These are phyloP conservation scores for Penicillium palitans DNA, from an alignment of 2,329 filamentous ascomycete genomes.

Conservation along the genomic window DNA sequence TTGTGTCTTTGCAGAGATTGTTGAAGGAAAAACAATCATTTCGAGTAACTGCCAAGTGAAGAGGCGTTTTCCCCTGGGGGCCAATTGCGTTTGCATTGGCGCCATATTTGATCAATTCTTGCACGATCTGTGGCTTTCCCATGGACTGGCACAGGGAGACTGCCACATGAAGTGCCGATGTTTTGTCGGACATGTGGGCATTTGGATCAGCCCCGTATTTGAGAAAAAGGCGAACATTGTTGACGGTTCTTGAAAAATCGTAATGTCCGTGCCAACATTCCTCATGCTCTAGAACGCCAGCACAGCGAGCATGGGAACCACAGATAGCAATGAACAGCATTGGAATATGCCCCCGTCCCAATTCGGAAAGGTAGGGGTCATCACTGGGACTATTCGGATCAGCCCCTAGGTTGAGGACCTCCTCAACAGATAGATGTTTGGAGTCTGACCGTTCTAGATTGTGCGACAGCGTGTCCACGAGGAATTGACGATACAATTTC, in stretches of 20 bases:
- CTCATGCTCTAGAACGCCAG: background rate
- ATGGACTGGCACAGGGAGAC: background rate
- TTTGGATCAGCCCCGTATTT: background rate
- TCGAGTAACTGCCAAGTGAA: background rate
- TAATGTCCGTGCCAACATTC: accelerated
- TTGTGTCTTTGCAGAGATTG: background rate
- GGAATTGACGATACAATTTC: background rate
- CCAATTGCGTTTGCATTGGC: background rate
- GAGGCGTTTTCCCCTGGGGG: background rate
- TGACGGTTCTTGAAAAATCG: background rate
- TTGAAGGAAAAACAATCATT: accelerated
- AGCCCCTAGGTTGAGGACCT: background rate
- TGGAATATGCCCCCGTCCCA: background rate
- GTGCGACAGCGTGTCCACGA: background rate
- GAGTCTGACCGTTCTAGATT: background rate
- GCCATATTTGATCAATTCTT: background rate
- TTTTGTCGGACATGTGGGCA: background rate
- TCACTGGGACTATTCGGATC: background rate
- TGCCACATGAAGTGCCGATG: background rate
- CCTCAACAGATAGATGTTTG: background rate
- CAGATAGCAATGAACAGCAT: background rate
- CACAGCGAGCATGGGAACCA: background rate
- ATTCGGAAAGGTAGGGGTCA: background rate
- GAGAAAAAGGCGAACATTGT: background rate
- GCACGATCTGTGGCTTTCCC: background rate